phyloP scores from a whole-genome alignment of 1,284 basidiomycete species.

The Tylopilus orsonianus region DNA sequence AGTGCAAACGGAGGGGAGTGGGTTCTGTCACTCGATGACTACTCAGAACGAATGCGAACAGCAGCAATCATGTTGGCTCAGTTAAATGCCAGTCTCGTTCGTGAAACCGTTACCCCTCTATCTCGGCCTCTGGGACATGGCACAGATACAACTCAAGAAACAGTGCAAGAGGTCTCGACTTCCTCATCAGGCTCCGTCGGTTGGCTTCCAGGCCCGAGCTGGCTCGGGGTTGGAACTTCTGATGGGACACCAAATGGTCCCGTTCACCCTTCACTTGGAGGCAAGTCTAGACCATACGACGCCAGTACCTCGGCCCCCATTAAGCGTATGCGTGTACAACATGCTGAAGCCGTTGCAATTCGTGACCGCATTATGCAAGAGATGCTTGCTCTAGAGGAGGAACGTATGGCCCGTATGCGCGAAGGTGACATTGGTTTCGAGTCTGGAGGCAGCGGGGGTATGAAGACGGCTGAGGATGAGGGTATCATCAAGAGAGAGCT shows the following conservation, averaged over 20 bases:
- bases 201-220: constrained; percentile 69
- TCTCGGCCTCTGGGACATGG: constrained; percentile 36
- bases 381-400: constrained; percentile 96
- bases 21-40: constrained; percentile 83
- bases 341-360: constrained; percentile 85
- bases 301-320: constrained; percentile 30
- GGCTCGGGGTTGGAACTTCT: constrained; percentile 44
- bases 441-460: constrained; percentile 36
- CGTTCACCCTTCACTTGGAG: constrained; percentile 33
- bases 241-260: constrained; percentile 28
- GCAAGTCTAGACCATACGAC: constrained; percentile 28
- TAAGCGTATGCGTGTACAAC: constrained; percentile 66
- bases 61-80: constrained; percentile 99
- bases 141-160: constrained; percentile 7
- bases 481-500: constrained; percentile 90
- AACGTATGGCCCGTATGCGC: constrained; percentile 94
- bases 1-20: constrained; percentile 15
- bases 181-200: constrained; percentile 40
- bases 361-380: constrained; percentile 97
- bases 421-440: constrained; percentile 57
- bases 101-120: constrained; percentile 45
- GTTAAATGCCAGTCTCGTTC: constrained; percentile 81
- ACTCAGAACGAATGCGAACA: constrained; percentile 97
- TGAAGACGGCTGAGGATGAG: constrained; percentile 84
- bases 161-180: constrained; percentile 21